These are phyloP conservation scores for Neocatenulostroma microsporum DNA, from an alignment of 2,329 filamentous ascomycete species.

Conservation along the genomic window DNA sequence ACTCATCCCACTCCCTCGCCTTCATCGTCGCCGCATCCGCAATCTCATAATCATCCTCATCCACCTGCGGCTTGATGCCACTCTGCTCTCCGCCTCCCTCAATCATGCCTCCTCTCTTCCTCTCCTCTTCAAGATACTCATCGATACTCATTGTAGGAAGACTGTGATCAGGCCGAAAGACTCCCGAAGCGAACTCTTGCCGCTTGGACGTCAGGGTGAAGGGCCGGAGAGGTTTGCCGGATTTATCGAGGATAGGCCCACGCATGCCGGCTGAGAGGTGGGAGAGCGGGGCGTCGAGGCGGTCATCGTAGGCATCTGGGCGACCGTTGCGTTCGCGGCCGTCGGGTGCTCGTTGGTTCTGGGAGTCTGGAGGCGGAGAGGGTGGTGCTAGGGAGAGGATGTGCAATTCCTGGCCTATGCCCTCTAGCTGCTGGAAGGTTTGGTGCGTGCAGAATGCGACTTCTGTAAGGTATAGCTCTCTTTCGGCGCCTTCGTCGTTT, in stretches of 20 bases:
- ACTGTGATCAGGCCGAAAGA: slow-evolving; percentile 87
- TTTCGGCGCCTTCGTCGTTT: slow-evolving; percentile 76
- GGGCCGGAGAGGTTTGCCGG: slow-evolving; percentile 79
- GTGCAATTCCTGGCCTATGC: slow-evolving; percentile 73
- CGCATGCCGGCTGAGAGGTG: slow-evolving; percentile 45
- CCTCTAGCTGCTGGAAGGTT: slow-evolving; percentile 80
- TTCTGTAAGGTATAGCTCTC: slow-evolving; percentile 69
- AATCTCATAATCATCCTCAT: slow-evolving; percentile 86
- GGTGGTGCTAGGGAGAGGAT: slow-evolving; percentile 69
- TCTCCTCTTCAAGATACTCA: slow-evolving; percentile 92
- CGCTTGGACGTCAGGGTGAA: slow-evolving; percentile 73
- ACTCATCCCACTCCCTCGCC: slow-evolving; percentile 92
- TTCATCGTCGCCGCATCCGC: slow-evolving; percentile 89
- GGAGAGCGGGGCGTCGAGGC: slow-evolving; percentile 59
- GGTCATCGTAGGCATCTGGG: slow-evolving; percentile 57
- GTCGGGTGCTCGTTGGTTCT: slow-evolving; percentile 32
- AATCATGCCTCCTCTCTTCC: slow-evolving; percentile 74
- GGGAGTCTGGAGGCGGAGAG: slow-evolving; percentile 33
- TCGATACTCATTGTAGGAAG: slow-evolving; percentile 97
- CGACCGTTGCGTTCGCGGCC: slow-evolving; percentile 40
- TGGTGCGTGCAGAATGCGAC: slow-evolving; percentile 67
- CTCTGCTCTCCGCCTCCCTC: slow-evolving; percentile 79
- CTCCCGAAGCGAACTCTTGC: slow-evolving; percentile 65
- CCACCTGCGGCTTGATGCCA: slow-evolving; percentile 58
- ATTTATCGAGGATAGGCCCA: slow-evolving; percentile 62